phyloP scores from a whole-genome alignment of 768 basidiomycete genomes.

The Kwoniella dendrophila region DNA sequence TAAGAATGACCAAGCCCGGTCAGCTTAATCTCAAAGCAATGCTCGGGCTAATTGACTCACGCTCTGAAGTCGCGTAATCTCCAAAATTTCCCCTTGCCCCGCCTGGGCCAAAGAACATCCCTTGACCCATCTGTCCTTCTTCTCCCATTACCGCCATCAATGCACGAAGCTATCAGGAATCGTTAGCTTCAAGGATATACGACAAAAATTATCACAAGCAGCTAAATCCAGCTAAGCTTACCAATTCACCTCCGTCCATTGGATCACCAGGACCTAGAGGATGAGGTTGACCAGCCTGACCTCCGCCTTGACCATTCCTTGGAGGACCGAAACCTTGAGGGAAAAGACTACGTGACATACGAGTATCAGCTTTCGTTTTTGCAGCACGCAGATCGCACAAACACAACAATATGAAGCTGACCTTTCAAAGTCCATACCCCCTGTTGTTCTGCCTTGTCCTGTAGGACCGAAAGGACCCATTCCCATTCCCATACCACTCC shows the following conservation, averaged over 20 bases:
- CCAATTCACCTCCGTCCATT: slow-evolving; percentile 23
- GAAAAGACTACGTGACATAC: slow-evolving; percentile 20
- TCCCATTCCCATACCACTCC: slow-evolving; percentile 13
- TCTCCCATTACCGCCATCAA: slow-evolving; percentile 36
- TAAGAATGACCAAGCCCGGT: slow-evolving; percentile 57
- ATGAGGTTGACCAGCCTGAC: slow-evolving; percentile 4
- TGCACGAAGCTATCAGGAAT: slow-evolving; percentile 30
- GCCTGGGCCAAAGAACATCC: slow-evolving; percentile 28
- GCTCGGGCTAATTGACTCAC: too few species aligned
- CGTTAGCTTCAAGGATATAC: not conserved
- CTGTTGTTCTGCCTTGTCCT: slow-evolving; percentile 10
- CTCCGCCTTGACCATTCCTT: not conserved
- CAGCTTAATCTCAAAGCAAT: too few species aligned
- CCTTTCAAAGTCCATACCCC: slow-evolving; percentile 27
- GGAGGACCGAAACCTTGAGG: slow-evolving; percentile 20
- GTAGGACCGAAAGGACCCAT: slow-evolving; percentile 28
- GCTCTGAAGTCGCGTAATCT: slow-evolving; percentile 90
- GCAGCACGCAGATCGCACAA: too few species aligned
- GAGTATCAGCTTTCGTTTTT: not conserved
- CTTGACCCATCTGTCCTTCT: slow-evolving; percentile 25
- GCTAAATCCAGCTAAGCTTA: not conserved
- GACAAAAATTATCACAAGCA: not conserved
- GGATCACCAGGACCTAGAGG: slow-evolving; percentile 23
- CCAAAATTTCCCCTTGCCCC: slow-evolving; percentile 67
- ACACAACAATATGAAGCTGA: too few species aligned